phyloP scores from a whole-genome alignment of 1,284 basidiomycete species.

The Ustilago shanxiensis region DNA sequence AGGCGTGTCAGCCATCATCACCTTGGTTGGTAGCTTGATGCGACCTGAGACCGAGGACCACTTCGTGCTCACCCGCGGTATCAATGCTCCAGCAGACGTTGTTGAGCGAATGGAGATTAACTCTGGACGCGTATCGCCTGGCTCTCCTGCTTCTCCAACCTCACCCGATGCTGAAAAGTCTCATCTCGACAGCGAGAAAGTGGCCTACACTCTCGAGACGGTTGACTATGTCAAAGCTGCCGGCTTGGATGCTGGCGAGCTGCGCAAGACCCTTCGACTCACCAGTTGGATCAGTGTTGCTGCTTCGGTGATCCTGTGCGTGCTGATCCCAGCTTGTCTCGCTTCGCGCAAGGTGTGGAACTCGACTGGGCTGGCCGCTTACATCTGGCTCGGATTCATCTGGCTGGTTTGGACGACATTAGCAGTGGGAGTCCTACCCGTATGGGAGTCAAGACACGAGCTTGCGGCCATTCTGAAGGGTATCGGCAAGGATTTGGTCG shows the following conservation, averaged over 20 bases:
- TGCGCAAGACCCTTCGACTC: constrained; percentile 35
- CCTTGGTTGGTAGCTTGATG: constrained; percentile 72
- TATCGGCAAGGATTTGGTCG: constrained; percentile 71
- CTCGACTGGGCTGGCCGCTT: constrained; percentile 60
- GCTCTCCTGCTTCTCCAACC: constrained; percentile 6
- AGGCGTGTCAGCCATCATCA: constrained; percentile 82
- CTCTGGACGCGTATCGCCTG: constrained; percentile 18
- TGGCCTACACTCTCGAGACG: constrained; percentile 28
- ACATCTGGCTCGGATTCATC: constrained; percentile 75
- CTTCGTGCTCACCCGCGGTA: constrained; percentile 63
- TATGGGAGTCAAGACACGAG: constrained; percentile 83
- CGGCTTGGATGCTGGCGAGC: constrained; percentile 56
- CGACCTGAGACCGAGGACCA: constrained; percentile 62
- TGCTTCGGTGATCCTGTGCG: constrained; percentile 52
- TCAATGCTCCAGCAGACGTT: constrained; percentile 60
- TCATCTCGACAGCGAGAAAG: constrained; percentile 36
- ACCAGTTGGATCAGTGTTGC: constrained; percentile 50
- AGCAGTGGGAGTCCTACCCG: constrained; percentile 83
- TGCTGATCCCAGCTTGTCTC: constrained; percentile 62
- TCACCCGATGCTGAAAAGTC: constrained; percentile 24
- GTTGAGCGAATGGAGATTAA: constrained; percentile 28
- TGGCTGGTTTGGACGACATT: constrained; percentile 80
- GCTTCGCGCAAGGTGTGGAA: constrained; percentile 55
- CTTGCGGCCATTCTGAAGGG: constrained; percentile 76
- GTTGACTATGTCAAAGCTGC: constrained; percentile 49